phyloP scores from a whole-genome alignment of 768 basidiomycete genomes.

The Boletellus ananas region DNA sequence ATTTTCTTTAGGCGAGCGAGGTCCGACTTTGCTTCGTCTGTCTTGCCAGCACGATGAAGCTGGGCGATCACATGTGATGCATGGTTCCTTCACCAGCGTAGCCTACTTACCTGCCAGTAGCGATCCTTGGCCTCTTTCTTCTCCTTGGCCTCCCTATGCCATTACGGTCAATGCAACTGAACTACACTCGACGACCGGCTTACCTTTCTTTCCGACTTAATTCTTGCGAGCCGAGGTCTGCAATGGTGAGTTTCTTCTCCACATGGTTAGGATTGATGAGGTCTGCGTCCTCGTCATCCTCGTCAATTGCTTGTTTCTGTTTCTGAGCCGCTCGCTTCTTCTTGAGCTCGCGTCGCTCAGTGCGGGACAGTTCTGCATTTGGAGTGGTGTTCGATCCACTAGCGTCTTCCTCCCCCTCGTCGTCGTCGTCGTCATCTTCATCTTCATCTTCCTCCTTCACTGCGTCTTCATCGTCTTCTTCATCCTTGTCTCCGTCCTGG shows the following conservation, averaged over 20 bases:
- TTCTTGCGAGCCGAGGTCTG: slow-evolving; percentile 66
- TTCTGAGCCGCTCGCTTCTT: slow-evolving; percentile 62
- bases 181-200: background rate
- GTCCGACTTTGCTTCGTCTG: slow-evolving; percentile 85
- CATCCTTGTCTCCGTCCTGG: slow-evolving; percentile 39
- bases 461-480: slow-evolving; percentile 38
- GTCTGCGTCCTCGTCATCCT: slow-evolving; percentile 63
- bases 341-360: slow-evolving; percentile 76
- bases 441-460: slow-evolving; percentile 37
- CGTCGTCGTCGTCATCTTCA: slow-evolving; percentile 39
- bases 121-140: slow-evolving; percentile 84
- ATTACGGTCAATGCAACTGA: background rate
- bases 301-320: slow-evolving; percentile 36
- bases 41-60: slow-evolving; percentile 81
- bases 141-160: slow-evolving; percentile 79
- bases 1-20: slow-evolving; percentile 84
- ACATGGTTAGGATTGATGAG: slow-evolving; percentile 79
- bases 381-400: slow-evolving; percentile 24
- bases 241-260: slow-evolving; percentile 69
- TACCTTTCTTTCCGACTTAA: slow-evolving; percentile 65
- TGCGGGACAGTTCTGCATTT: slow-evolving; percentile 61
- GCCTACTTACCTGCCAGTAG: slow-evolving; percentile 71
- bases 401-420: slow-evolving; percentile 38
- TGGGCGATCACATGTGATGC: slow-evolving; percentile 22
- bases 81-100: background rate